Evolutionary conservation across 2,329 filamentous ascomycete species (phyloP).

Genomic region (Helicocarpus griseus): DNA sequence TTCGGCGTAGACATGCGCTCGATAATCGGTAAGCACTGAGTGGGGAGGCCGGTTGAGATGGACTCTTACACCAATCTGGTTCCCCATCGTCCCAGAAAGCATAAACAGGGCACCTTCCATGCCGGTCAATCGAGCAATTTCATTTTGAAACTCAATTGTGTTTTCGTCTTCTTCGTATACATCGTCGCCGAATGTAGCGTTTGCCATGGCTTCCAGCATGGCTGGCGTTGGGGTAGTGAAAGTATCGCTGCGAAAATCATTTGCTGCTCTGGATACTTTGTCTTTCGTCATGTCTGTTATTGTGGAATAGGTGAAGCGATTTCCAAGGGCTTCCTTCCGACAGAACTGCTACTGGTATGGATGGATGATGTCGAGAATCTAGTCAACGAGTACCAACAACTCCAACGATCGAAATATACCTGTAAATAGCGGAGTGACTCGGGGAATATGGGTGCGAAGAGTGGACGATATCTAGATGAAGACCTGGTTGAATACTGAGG

Average conservation of each 20-base stretch:
- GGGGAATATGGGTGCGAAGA: too few species aligned
- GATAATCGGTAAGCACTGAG: slow-evolving; percentile 12
- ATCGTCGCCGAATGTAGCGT: slow-evolving; percentile 14
- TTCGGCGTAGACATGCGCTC: slow-evolving; percentile 11
- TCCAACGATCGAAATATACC: too few species aligned
- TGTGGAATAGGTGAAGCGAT: too few species aligned
- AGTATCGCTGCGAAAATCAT: slow-evolving; percentile 17
- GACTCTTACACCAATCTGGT: slow-evolving; percentile 13
- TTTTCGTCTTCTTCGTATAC: slow-evolving; percentile 14
- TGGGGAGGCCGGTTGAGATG: slow-evolving; percentile 12
- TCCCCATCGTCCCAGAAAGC: slow-evolving; percentile 18
- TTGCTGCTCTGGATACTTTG: slow-evolving; percentile 8
- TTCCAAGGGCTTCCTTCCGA: too few species aligned
- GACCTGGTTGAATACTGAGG: too few species aligned
- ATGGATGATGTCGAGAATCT: too few species aligned
- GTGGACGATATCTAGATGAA: too few species aligned
- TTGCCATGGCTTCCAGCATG: slow-evolving; percentile 15
- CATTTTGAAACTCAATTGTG: slow-evolving; percentile 11
- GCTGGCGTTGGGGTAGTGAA: slow-evolving; percentile 9
- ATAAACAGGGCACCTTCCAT: slow-evolving; percentile 14
- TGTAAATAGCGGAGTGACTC: too few species aligned
- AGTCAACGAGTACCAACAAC: too few species aligned
- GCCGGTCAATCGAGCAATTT: slow-evolving; percentile 13
- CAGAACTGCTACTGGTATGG: too few species aligned
- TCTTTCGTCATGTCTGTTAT: not conserved